Conservation (phyloP, 371 early-diverging fungal genomes). For the Nematocida minor region DNA sequence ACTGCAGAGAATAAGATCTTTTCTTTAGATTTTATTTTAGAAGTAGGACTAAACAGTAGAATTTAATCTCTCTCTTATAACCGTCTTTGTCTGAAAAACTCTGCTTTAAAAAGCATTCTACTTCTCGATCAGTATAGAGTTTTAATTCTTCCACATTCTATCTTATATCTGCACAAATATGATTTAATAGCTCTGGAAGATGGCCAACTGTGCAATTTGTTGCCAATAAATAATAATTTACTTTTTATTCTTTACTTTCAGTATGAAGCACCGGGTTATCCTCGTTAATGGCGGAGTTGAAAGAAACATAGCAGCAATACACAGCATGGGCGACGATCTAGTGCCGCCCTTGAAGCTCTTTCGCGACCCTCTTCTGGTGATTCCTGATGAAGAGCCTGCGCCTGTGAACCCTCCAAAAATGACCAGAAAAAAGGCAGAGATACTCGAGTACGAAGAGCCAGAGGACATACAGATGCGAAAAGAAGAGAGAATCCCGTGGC, state of each 20-base stretch:
- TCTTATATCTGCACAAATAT: no score
- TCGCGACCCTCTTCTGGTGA: conserved; percentile 32
- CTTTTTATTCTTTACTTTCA: background rate
- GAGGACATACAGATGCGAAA: conserved; percentile 57
- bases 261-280: conserved; percentile 30
- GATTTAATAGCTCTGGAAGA: no score
- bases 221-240: no score
- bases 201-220: no score
- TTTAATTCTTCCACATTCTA: no score
- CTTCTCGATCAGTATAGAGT: no score
- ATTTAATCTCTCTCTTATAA: background rate
- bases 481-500: conserved; percentile 56
- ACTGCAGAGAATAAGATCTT: no score
- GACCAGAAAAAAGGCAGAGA: conserved; percentile 61
- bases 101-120: no score
- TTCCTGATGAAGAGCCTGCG: conserved; percentile 43
- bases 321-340: conserved; percentile 33
- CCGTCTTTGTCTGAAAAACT: no score
- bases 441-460: conserved; percentile 60
- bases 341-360: conserved; percentile 35
- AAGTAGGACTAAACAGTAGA: background rate
- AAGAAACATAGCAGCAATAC: conserved; percentile 40
- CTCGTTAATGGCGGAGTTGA: conserved; percentile 21
- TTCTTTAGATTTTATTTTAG: no score
- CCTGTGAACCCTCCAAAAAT: conserved; percentile 34